phyloP scores from a whole-genome alignment of 495 filamentous ascomycete genomes.

The Aspergillus ostianus region DNA sequence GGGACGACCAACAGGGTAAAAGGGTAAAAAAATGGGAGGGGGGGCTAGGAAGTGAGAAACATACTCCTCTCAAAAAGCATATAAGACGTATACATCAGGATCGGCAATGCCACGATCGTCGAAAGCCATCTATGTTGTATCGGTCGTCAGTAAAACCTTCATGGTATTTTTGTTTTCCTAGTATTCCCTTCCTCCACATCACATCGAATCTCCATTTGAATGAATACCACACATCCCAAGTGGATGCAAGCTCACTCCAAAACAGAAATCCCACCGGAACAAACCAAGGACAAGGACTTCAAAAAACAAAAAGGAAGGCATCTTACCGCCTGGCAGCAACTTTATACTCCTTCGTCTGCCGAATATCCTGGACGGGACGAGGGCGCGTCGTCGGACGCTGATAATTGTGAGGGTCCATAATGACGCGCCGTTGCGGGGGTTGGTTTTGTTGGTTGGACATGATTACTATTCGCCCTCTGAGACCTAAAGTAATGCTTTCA shows the following conservation, averaged over 20 bases:
- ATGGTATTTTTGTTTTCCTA: no score
- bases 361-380: conserved; percentile 21
- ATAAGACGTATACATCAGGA: conserved; percentile 32
- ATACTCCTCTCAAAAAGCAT: conserved; percentile 30
- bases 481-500: no score
- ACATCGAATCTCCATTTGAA: no score
- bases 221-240: no score
- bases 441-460: conserved; percentile 5
- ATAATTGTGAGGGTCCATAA: conserved; percentile 11
- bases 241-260: no score
- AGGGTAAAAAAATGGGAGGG: conserved; percentile 1
- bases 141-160: no score
- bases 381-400: conserved; percentile 6
- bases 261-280: no score
- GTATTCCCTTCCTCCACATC: no score
- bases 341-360: conserved; percentile 34
- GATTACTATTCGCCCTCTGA: conserved; percentile 3
- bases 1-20: no score
- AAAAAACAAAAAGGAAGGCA: not conserved
- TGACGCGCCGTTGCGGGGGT: conserved; percentile 14
- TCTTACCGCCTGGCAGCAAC: conserved; percentile 25
- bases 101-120: conserved; percentile 33
- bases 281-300: not conserved
- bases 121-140: conserved; percentile 25
- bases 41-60: conserved; percentile 9